Evolutionary conservation across 2,329 filamentous ascomycete genomes (phyloP), one percentile per base, ranked within the genome.

Genomic region (Aspergillus sp.): DNA sequence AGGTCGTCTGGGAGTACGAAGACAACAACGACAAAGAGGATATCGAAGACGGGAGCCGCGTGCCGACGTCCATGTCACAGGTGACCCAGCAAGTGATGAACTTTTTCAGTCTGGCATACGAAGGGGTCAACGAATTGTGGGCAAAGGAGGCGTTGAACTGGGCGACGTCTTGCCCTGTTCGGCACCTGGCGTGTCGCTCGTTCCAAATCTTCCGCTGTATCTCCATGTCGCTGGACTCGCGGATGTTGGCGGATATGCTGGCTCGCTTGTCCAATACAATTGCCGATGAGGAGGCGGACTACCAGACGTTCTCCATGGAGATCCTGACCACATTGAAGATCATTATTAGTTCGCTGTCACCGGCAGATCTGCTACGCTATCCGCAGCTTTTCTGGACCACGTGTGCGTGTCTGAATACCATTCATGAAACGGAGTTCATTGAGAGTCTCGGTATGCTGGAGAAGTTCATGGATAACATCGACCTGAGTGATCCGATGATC

Each of bases 361-460:
- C 85, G 0, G 79, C 85, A 34, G 85, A 90, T 62, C 75, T 98
- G 2, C 69, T 94, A 42, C 82, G 83, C n/a, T 96, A 95, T 54
- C 93, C 93, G 1, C 91, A 97, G 60, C 74, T 98, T 1, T 97
- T 98, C 68, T 98, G 94, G 94, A 94, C 91, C 0, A 95, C 88
- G 0, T 96, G 90, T 59, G 93, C 93, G 7, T 98, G 93, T 63
- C 73, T 98, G 19, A 90, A 97, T 60, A 97, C 93, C 0, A 94
- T 97, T 60, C 94, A 97, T 54, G 94, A 98, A 67, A 80, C 85
- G 26, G 93, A 98, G 61, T 98, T 95, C 52, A 79, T 93, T 51
- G 93, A 96, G 63, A 89, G 87, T 26, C 74, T 96, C 8, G 84
- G 86, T 44, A 96, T 98, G 86, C 77, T 98, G 7, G 86, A 94